phyloP scores from a whole-genome alignment of 345 rosid species.

The Syzygium oleosum region DNA sequence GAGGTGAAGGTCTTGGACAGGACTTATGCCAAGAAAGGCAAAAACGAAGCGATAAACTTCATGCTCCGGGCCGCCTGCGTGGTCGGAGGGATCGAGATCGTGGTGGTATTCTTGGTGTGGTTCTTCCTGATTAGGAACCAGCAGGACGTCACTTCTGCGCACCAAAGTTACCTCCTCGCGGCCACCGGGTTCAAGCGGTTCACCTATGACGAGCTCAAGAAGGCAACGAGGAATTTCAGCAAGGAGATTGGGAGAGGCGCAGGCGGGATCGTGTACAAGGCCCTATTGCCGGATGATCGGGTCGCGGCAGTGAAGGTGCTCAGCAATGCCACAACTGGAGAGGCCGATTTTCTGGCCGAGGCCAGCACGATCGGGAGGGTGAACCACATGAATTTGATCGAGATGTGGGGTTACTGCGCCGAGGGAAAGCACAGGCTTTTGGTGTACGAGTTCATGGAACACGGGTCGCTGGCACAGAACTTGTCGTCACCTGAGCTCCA shows the following conservation, averaged over 20 bases:
- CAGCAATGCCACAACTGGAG: conserved; percentile 6
- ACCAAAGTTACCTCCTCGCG: neutral
- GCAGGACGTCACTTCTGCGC: neutral
- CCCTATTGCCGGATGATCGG: neutral
- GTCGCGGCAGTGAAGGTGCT: conserved; percentile 15
- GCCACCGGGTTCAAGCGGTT: conserved; percentile 6
- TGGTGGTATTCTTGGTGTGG: conserved; percentile 3
- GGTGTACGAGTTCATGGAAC: too few relatives aligned
- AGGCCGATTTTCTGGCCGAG: conserved; percentile 20
- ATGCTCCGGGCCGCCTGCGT: conserved; percentile 12
- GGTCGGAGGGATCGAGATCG: conserved; percentile 3
- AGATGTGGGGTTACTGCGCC: conserved; percentile 7
- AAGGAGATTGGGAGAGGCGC: conserved; percentile 18
- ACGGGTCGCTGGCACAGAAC: too few relatives aligned
- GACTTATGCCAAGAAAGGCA: neutral
- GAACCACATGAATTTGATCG: conserved; percentile 21
- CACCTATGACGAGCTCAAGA: conserved; percentile 5
- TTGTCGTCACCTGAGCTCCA: too few relatives aligned
- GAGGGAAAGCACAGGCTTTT: too few relatives aligned
- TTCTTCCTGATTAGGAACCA: conserved; percentile 1
- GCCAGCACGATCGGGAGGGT: conserved; percentile 17
- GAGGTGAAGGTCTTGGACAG: neutral
- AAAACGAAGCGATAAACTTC: neutral
- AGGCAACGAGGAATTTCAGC: conserved; percentile 13
- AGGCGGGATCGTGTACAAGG: conserved; percentile 14